phyloP scores from a whole-genome alignment of 106 monocot genomes.

The Phalaenopsis aphrodite region DNA sequence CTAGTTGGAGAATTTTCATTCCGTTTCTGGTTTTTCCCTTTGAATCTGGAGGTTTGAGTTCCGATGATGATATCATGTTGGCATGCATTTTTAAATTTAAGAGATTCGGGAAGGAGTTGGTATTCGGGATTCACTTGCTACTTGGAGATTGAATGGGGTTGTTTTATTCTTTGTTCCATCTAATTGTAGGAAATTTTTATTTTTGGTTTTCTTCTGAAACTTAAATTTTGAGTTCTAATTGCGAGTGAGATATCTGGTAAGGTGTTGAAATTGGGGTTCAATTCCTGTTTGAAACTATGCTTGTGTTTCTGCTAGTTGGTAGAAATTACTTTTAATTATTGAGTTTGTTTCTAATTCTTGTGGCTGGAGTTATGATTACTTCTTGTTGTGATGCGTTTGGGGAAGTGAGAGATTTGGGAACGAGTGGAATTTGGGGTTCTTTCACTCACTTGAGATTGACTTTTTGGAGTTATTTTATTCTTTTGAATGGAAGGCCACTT shows the following conservation, averaged over 20 bases:
- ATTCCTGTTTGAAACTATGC: too few relatives aligned
- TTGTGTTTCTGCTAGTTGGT: too few relatives aligned
- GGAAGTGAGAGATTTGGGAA: too few relatives aligned
- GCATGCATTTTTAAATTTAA: neutral
- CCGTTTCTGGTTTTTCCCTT: neutral
- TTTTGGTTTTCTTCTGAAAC: neutral
- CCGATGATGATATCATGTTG: neutral
- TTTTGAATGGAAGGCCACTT: too few relatives aligned
- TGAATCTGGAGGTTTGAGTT: neutral
- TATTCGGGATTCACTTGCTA: neutral
- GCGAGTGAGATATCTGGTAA: too few relatives aligned
- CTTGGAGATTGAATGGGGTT: neutral
- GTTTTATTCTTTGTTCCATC: neutral
- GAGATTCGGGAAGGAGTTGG: neutral
- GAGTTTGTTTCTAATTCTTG: too few relatives aligned
- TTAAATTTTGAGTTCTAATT: neutral
- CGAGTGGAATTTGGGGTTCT: too few relatives aligned
- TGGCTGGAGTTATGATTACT: too few relatives aligned
- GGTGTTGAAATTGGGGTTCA: neutral
- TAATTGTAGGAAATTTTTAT: neutral
- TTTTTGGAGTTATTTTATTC: too few relatives aligned
- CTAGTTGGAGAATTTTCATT: neutral
- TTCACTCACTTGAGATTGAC: too few relatives aligned
- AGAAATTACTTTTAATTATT: too few relatives aligned
- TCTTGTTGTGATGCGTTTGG: too few relatives aligned